These are phyloP conservation scores for Nemania sp. DNA, from an alignment of 2,329 filamentous ascomycete species.

Conservation along the genomic window DNA sequence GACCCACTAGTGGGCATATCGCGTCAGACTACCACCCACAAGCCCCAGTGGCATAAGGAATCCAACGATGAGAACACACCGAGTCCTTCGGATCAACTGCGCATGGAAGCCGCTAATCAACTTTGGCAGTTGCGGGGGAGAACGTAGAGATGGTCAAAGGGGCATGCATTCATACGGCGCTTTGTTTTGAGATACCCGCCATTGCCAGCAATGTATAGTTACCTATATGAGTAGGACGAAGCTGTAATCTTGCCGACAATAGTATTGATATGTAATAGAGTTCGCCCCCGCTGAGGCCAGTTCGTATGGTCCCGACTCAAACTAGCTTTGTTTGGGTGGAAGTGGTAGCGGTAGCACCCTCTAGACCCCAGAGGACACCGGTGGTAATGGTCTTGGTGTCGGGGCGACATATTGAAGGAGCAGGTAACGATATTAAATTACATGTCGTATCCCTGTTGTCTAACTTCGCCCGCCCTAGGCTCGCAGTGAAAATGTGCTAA, in stretches of 20 bases:
- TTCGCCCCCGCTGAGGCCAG: neutral
- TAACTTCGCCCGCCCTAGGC: no score
- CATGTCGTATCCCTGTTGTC: neutral
- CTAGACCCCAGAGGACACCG: neutral
- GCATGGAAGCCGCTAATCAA: constrained; percentile 46
- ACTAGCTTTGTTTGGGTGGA: no score
- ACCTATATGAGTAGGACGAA: neutral
- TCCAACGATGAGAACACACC: constrained; percentile 45
- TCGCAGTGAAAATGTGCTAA: neutral
- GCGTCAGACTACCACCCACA: constrained; percentile 38
- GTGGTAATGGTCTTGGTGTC: neutral
- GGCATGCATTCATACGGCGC: constrained; percentile 18
- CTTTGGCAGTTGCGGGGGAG: constrained; percentile 34
- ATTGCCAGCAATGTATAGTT: constrained; percentile 10
- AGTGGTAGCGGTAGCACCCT: no score
- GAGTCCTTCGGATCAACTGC: constrained; percentile 51
- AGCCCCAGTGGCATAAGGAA: constrained; percentile 24
- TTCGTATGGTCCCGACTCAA: neutral
- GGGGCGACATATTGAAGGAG: neutral
- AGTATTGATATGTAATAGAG: neutral
- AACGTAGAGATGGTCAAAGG: neutral
- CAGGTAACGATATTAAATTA: neutral
- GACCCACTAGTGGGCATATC: constrained; percentile 46
- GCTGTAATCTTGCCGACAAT: neutral
- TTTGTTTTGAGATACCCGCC: constrained; percentile 25